Conservation (phyloP, 352 stramenopile species). For the Globisporangium irregulare region DNA sequence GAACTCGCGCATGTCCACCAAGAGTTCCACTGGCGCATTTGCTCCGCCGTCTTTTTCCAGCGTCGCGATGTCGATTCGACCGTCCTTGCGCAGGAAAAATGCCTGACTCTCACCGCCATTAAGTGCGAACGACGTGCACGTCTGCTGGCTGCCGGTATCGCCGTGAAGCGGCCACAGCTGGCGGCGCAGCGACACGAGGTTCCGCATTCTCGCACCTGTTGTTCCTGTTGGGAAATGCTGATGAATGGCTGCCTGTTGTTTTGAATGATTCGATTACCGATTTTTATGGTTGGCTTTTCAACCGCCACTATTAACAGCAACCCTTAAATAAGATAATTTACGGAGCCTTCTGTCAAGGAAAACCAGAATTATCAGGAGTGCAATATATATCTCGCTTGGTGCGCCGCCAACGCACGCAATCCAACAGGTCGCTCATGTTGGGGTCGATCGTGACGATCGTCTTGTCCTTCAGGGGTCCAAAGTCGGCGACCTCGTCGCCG, state of each 20-base stretch:
- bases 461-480: too few species aligned
- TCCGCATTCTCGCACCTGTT: conserved; percentile 35
- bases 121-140: conserved; percentile 26
- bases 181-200: conserved; percentile 54
- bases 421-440: too few species aligned
- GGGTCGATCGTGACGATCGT: too few species aligned
- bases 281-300: too few species aligned
- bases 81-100: conserved; percentile 35
- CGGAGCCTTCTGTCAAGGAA: too few species aligned
- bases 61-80: conserved; percentile 30
- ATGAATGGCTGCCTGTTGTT: conserved; percentile 10
- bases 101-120: conserved; percentile 30
- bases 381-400: too few species aligned
- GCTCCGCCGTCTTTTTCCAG: conserved; percentile 23
- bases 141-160: neutral
- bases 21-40: conserved; percentile 20
- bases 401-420: too few species aligned
- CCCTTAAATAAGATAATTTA: too few species aligned
- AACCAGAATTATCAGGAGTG: too few species aligned
- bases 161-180: conserved; percentile 37
- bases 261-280: too few species aligned
- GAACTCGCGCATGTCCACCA: conserved; percentile 31
- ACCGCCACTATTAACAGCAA: too few species aligned
- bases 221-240: neutral
- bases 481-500: too few species aligned